Percentiles rank a stretch among this genome's conserved stretches.
phyloP scores from a whole-genome alignment of 495 filamentous ascomycete species.

The Hypoxylon rickii region DNA sequence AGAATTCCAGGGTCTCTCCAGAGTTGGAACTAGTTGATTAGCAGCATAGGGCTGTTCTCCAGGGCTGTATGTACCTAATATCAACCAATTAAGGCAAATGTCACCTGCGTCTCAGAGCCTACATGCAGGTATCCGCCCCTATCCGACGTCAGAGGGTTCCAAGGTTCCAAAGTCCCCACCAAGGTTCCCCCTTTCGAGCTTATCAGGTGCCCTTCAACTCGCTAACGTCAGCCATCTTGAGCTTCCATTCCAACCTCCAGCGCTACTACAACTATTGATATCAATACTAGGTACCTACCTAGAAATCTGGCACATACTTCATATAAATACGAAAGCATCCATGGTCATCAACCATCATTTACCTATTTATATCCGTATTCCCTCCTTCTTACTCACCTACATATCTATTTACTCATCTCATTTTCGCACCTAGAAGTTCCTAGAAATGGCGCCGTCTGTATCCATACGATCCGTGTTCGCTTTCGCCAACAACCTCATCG shows the following conservation, averaged over 20 bases:
- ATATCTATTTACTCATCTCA: background rate
- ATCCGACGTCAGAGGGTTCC: no score
- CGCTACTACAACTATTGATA: no score
- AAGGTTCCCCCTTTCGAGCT: background rate
- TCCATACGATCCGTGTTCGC: conserved; percentile 31
- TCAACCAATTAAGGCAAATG: no score
- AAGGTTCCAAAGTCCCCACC: no score
- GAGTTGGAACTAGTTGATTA: background rate
- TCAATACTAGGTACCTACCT: no score
- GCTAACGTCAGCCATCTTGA: background rate
- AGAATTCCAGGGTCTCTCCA: background rate
- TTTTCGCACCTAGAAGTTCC: background rate
- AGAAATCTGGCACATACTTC: conserved; percentile 6
- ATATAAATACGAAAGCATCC: background rate
- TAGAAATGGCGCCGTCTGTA: conserved; percentile 26
- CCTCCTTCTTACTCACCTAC: background rate
- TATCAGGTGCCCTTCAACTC: conserved; percentile 1
- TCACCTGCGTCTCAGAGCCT: no score
- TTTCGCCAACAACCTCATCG: conserved; percentile 35
- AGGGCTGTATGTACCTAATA: background rate
- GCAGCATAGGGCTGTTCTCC: background rate
- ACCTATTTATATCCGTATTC: background rate
- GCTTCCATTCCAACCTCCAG: conserved; percentile 5
- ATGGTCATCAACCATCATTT: no score
- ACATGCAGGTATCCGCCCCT: no score